A percentile compares a stretch with the other conserved stretches of the same genome.
These are phyloP conservation scores for Trichoderma sp. DNA, from an alignment of 2,329 filamentous ascomycete genomes.

Conservation along the genomic window DNA sequence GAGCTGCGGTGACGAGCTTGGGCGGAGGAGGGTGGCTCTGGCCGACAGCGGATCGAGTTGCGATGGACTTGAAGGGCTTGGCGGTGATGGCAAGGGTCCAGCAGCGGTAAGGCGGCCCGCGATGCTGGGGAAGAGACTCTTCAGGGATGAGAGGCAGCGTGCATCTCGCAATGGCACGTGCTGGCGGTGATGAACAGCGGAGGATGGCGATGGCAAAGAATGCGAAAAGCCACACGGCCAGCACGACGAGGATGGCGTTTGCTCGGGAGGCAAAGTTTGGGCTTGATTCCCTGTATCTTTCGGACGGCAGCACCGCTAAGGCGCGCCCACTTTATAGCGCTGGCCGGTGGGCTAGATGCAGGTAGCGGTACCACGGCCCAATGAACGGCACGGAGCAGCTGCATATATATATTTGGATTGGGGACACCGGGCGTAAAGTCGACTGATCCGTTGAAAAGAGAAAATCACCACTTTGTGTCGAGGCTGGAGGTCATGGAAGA, in stretches of 20 bases:
- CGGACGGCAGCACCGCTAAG: background rate
- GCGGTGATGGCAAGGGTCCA: conserved; percentile 16
- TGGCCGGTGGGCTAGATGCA: background rate
- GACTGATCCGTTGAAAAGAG: background rate
- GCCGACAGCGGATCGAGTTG: conserved; percentile 24
- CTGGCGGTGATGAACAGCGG: background rate
- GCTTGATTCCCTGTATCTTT: background rate
- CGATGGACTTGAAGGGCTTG: conserved; percentile 12
- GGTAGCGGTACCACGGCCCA: background rate
- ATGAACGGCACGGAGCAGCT: background rate
- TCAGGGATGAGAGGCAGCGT: conserved; percentile 16
- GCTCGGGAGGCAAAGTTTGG: conserved; percentile 26
- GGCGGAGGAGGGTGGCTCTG: background rate
- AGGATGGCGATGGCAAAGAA: conserved; percentile 14
- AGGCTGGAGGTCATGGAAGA: background rate
- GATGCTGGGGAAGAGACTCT: conserved; percentile 13
- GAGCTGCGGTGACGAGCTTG: background rate
- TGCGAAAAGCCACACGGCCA: conserved; percentile 1
- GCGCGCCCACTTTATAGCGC: conserved; percentile 6
- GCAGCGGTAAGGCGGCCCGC: conserved; percentile 7
- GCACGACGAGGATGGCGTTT: conserved; percentile 16
- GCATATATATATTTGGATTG: background rate
- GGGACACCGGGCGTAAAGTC: background rate
- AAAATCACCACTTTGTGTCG: background rate
- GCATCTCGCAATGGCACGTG: conserved; percentile 25